Base-by-base conservation (phyloP, 169 alveolate genomes). In the Plasmodium knowlesi region DNA sequence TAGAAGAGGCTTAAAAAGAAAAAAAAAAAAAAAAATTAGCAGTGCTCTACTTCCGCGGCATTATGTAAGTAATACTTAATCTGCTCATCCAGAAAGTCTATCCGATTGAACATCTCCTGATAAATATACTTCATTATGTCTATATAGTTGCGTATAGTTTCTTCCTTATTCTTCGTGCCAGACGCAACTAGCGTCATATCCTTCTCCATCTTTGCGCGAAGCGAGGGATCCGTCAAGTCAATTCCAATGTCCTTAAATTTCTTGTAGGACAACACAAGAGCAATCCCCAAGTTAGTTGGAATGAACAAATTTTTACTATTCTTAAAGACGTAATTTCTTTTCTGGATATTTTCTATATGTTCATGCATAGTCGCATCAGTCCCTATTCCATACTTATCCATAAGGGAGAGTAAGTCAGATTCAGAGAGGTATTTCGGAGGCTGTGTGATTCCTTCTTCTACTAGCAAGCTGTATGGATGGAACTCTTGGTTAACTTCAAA, bases 331-430 rank as follows among this genome's bases (percentile, higher is more conserved):
- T 99, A 99, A 91, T 98, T 98, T 82, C 99, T 95, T 85, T 99
- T 99, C 73, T 98, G 97, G 46, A 99, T 99, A 97, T 99, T 99
- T 96, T 98, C 98, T 80, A 99, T 99, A 93, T 99, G 99, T 14
- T 98, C 98, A 28, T 99, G 99, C 99, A 99, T 99, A 32, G 99
- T 98, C 43, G 99, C 99, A 97, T 99, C 99, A 0, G 99, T 99
- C 43, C 99, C 99, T n/a, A 99, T 99, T 39, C 99, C 99, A 95
- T 98, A 95, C 83, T 97, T 97, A 95, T 99, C 99, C 99, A 99
- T 99, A 57, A 97, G 95, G 39, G 98, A 96, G 3, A 99, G 98
- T 41, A 99, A 95, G 83, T 99, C 99, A 28, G 99, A 96, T 86
- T 99, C 99, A 12, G 99, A 98, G 41, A 99, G 95, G 93, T 97